phyloP scores from a whole-genome alignment of 805 yeast genomes.

The Wickerhamomyces rabaulensis region DNA sequence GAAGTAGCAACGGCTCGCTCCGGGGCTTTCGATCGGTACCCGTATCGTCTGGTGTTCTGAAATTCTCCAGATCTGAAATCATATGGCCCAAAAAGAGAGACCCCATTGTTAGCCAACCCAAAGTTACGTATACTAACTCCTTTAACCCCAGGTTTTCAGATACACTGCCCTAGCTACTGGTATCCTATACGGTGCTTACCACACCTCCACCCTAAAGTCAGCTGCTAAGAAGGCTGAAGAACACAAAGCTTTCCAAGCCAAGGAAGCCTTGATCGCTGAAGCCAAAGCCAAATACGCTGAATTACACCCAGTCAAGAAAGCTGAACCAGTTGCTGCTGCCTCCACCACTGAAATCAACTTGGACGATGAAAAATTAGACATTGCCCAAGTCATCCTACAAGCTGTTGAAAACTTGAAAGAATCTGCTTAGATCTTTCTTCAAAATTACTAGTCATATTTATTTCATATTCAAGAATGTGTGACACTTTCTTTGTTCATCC shows the following conservation, averaged over 20 bases:
- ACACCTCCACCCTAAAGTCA: slow-evolving; percentile 63
- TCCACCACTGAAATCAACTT: slow-evolving; percentile 56
- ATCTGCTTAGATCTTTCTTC: neutral
- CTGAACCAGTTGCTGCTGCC: slow-evolving; percentile 26
- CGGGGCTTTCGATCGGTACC: neutral
- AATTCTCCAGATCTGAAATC: neutral
- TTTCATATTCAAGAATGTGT: neutral
- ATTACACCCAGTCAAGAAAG: slow-evolving; percentile 33
- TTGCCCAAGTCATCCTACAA: slow-evolving; percentile 62
- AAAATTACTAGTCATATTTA: neutral
- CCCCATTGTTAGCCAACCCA: neutral
- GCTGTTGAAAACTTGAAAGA: slow-evolving; percentile 52
- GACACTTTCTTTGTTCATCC: neutral
- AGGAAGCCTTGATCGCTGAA: slow-evolving; percentile 72
- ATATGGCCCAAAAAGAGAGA: too few relatives aligned
- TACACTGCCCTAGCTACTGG: slow-evolving; percentile 90
- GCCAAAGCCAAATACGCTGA: slow-evolving; percentile 88
- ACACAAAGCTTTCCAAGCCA: slow-evolving; percentile 51
- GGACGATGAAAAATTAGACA: slow-evolving; percentile 88
- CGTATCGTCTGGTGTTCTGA: neutral
- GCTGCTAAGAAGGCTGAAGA: slow-evolving; percentile 56
- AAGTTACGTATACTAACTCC: slow-evolving; percentile 7
- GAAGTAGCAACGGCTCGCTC: neutral
- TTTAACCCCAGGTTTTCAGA: slow-evolving; percentile 65
- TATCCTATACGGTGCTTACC: slow-evolving; percentile 80